phyloP scores from a whole-genome alignment of 2,329 filamentous ascomycete genomes.

The Phoma sp. region DNA sequence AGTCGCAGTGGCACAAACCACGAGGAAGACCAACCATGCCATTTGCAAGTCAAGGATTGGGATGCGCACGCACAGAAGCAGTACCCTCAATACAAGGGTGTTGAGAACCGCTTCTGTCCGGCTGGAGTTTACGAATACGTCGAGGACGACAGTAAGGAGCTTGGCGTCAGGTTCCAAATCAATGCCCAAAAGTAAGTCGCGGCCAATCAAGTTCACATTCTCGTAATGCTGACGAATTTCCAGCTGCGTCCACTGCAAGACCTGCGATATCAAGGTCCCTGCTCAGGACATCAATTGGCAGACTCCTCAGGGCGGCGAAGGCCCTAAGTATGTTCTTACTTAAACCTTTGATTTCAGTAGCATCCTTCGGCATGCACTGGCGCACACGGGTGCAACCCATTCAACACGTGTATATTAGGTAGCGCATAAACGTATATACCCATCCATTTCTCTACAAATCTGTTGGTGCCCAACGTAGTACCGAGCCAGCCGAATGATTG shows the following conservation, averaged over 20 bases:
- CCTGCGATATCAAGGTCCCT: constrained; percentile 97
- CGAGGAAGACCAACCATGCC: constrained; percentile 97
- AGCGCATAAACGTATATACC: constrained; percentile 16
- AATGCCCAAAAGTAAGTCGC: constrained; percentile 90
- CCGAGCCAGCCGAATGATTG: not conserved
- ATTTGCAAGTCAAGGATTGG: constrained; percentile 95
- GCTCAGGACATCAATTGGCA: constrained; percentile 93
- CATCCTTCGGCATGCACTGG: not conserved
- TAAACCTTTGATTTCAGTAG: constrained; percentile 12
- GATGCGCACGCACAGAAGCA: constrained; percentile 83
- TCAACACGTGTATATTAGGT: constrained; percentile 9
- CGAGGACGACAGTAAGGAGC: constrained; percentile 83
- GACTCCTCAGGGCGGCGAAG: constrained; percentile 88
- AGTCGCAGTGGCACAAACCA: constrained; percentile 96
- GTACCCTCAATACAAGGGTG: constrained; percentile 85
- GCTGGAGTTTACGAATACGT: constrained; percentile 98
- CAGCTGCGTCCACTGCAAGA: constrained; percentile 99
- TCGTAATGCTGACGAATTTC: constrained; percentile 30
- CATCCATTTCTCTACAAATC: constrained; percentile 3
- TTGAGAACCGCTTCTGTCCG: constrained; percentile 97
- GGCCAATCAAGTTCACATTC: too few relatives aligned
- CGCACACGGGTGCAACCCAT: not conserved
- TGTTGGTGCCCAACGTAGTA: constrained; percentile 8
- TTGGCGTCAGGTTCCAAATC: constrained; percentile 95
- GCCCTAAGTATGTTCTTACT: constrained; percentile 70